These are phyloP conservation scores for Colletotrichum godetiae DNA, from an alignment of 2,329 filamentous ascomycete genomes.

Conservation along the genomic window DNA sequence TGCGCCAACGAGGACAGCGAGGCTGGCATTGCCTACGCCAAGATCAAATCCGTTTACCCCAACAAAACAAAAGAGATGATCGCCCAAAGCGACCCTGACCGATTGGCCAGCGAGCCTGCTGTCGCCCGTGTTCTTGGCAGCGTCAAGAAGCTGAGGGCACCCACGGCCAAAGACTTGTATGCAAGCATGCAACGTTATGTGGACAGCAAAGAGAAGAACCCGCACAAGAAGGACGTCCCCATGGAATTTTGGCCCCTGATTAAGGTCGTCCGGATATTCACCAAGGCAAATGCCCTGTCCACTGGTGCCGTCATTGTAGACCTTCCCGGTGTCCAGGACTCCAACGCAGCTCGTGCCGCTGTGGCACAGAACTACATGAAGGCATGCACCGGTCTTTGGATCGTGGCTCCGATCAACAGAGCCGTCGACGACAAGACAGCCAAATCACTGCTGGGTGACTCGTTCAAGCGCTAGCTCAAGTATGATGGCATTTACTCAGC, in stretches of 20 bases:
- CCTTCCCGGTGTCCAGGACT: slow-evolving; percentile 69
- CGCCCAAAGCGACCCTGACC: slow-evolving; percentile 34
- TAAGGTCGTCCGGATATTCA: slow-evolving; percentile 58
- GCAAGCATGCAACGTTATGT: slow-evolving; percentile 42
- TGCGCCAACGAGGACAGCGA: slow-evolving; percentile 56
- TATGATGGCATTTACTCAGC: slow-evolving; percentile 66
- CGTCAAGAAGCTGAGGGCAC: slow-evolving; percentile 38
- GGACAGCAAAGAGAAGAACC: slow-evolving; percentile 43
- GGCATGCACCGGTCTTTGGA: slow-evolving; percentile 69
- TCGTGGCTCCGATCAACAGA: slow-evolving; percentile 71
- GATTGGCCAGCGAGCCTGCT: slow-evolving; percentile 38
- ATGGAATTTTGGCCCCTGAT: slow-evolving; percentile 62
- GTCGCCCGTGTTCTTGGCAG: slow-evolving; percentile 41
- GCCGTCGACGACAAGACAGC: slow-evolving; percentile 71
- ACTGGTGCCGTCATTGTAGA: slow-evolving; percentile 55
- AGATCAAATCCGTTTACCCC: slow-evolving; percentile 60
- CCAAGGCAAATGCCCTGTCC: slow-evolving; percentile 47
- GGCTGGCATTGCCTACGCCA: slow-evolving; percentile 52
- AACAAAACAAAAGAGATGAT: slow-evolving; percentile 42
- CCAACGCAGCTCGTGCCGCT: slow-evolving; percentile 68
- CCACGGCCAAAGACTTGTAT: slow-evolving; percentile 39
- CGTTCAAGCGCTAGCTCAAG: slow-evolving; percentile 69
- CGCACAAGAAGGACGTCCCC: slow-evolving; percentile 15
- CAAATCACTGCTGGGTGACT: slow-evolving; percentile 65
- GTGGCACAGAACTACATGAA: slow-evolving; percentile 71